phyloP scores from a whole-genome alignment of 345 rosid genomes.

The Aegle marmelos region DNA sequence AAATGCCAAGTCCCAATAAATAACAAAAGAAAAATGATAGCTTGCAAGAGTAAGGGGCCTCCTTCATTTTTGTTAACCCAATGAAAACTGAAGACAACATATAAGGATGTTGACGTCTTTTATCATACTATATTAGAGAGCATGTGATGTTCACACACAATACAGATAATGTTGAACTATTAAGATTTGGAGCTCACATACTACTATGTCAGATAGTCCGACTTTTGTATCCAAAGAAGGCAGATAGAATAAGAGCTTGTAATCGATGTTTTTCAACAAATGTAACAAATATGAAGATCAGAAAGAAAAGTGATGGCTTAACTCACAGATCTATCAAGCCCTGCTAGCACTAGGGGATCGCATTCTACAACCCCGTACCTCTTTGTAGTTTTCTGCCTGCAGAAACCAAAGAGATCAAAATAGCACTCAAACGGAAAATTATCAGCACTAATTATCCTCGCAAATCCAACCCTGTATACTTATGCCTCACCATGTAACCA shows the following conservation, averaged over 20 bases:
- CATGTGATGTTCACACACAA: neutral
- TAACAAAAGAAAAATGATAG: neutral
- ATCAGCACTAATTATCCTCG: neutral
- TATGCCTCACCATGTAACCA: neutral
- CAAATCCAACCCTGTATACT: neutral
- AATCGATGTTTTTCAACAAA: neutral
- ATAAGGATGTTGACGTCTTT: neutral
- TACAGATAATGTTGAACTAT: neutral
- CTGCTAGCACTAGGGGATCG: conserved; percentile 67
- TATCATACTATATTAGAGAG: neutral
- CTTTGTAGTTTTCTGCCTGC: conserved; percentile 62
- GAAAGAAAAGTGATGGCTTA: conserved; percentile 12
- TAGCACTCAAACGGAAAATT: neutral
- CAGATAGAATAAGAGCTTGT: conserved; percentile 9
- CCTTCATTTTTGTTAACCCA: neutral
- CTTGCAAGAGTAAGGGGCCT: neutral
- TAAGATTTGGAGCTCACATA: neutral
- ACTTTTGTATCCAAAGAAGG: neutral
- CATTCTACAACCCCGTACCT: conserved; percentile 88
- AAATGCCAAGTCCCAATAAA: conserved; percentile 1
- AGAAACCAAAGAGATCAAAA: conserved; percentile 20
- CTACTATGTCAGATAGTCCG: neutral
- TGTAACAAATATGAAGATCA: neutral
- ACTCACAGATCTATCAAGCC: conserved; percentile 87
- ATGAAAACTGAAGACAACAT: neutral